Evolutionary conservation across 2,329 filamentous ascomycete species (phyloP), one percentile per base, ranked within the genome.

Genomic region (Aspergillus novofumigatus): DNA sequence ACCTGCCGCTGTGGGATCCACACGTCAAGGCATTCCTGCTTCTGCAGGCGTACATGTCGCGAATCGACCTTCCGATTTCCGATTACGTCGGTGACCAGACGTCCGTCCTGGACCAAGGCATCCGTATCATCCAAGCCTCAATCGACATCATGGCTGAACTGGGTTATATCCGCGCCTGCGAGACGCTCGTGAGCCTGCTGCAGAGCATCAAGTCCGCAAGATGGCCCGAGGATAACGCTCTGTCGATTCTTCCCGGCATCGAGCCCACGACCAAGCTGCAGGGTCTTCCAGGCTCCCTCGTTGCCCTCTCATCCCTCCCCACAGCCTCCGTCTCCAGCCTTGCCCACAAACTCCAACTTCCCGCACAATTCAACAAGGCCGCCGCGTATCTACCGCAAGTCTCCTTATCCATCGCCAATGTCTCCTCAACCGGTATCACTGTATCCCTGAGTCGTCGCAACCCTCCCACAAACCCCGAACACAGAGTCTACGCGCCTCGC

Each of bases 31-130:
- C 94, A 0, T 97, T 97, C 78, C 78, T 99, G 41, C 82, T 99
- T 1, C 82, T 99, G 0, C 95, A 99, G 75, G 92, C 94, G 0
- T 92, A 97, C 75, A 96, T 99, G 85, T 91, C 90, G 21, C 89
- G 93, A 56, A 88, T 97, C 64, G 87, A 93, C 54, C 85, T 99
- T 3, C 95, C 95, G 3, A 97, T 99, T 57, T 88, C 90, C 0
- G 94, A 99, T 81, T 99, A 99, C 70, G 92, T 99, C 2, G 94
- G 94, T 66, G 94, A 99, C 74, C 90, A 96, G 75, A 88, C 82
- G 55, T 85, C 81, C 53, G 94, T 99, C 3, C 82, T 99, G 1
- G 94, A 99, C 72, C 94, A 99, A 72, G 90, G 91, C 5, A 94
- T 99, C 58, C 94, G 94, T 84, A 94, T 99, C 72, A 87, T 97